Conservation (phyloP, 2,329 filamentous ascomycete genomes). For the Cucurbitaria berberidis region DNA sequence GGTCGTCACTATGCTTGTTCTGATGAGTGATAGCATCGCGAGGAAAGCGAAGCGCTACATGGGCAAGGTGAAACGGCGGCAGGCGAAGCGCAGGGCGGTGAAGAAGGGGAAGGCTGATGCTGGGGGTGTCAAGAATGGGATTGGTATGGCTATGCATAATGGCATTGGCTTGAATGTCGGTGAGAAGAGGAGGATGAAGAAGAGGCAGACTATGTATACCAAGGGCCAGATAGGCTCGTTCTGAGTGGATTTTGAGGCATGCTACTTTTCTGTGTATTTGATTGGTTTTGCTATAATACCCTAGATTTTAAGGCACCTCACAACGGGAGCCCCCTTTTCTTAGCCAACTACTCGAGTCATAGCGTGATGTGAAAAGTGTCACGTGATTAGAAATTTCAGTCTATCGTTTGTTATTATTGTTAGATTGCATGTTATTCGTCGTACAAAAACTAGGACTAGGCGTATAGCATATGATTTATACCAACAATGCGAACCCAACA, state of each 20-base stretch:
- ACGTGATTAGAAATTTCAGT: too few species aligned
- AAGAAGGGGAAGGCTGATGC: constrained; percentile 17
- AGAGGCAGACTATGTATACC: constrained; percentile 42
- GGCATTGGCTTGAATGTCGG: constrained; percentile 14
- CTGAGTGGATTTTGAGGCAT: constrained; percentile 11
- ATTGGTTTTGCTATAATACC: neutral
- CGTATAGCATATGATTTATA: neutral
- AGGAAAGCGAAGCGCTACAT: constrained; percentile 23
- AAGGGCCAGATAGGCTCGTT: constrained; percentile 45
- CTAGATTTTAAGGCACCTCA: too few species aligned
- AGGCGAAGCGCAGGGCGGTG: constrained; percentile 25
- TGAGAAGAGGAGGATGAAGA: constrained; percentile 26
- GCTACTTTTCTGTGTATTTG: too few species aligned
- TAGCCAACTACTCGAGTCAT: too few species aligned
- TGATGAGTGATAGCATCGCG: constrained; percentile 31
- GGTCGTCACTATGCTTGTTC: constrained; percentile 41
- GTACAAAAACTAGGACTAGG: too few species aligned
- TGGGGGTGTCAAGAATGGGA: constrained; percentile 15
- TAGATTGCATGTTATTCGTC: too few species aligned
- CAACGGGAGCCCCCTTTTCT: too few species aligned
- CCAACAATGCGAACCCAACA: too few species aligned
- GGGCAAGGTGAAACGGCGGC: constrained; percentile 27
- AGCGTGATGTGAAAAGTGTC: too few species aligned
- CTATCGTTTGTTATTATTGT: too few species aligned
- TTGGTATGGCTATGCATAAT: constrained; percentile 24